Evolutionary conservation across 306 rosid genomes (phyloP), one percentile per base, ranked within the genome.

Genomic region (Ammopiptanthus mongolicus): DNA sequence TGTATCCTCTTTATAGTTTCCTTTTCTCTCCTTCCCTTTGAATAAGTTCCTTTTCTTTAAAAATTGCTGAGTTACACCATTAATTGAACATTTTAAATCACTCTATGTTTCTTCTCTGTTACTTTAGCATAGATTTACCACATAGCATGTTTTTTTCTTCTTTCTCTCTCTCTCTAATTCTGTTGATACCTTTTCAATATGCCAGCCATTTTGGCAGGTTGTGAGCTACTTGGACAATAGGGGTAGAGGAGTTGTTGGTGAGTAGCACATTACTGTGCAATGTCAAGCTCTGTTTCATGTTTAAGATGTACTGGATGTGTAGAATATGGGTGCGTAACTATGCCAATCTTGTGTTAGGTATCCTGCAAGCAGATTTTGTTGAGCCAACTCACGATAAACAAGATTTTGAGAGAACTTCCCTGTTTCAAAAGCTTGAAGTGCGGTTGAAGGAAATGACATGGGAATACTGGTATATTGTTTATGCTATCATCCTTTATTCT

Each of bases 181-280:
- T 65, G 42, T 69, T 77, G 70, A 44, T 60, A 7, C 17, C 34
- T 48, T 79, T 61, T 85, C 68, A 60, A 71, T 71, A 51, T 85
- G 79, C 86, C 91, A 95, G 99, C 99, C 99, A 12, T 92, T 86
- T 85, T 90, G 90, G 97, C 91, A 85, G 85, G 97, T 92, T 81
- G 91, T 95, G 84, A 88, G 82, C 71, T 86, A 58, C 82, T 0
- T 3, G 0, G 84, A 84, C 76, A 89, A 83, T 71, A 88, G 88
- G 74, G 97, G 97, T 42, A 86, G 97, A 82, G 97, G 98, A 61
- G 92, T 95, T 79, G 92, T 89, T 60, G 99, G 99, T 95, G 83
- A 81, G 92, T 77, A 64, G 50, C 21, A 39, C 53, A 23, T 72
- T 56, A 29, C 66, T 73, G 19, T 41, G 25, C 39, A 28, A 42